phyloP scores from a whole-genome alignment of 345 rosid species.

The Salix exigua region DNA sequence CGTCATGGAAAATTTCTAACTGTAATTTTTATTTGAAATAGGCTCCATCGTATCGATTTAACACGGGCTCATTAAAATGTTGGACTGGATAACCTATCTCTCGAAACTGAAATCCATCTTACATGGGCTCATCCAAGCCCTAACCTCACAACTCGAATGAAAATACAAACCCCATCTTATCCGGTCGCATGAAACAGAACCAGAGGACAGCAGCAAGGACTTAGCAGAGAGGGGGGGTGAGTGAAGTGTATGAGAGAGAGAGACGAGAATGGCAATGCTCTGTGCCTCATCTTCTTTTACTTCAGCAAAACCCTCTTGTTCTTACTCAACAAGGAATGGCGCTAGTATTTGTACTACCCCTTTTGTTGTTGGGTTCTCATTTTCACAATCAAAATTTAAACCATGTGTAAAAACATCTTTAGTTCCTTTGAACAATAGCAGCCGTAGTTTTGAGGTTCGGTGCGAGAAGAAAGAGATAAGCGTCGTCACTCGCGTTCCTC shows the following conservation, averaged over 20 bases:
- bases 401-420: background rate
- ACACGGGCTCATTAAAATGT: too few species aligned
- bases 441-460: slow-evolving; percentile 11
- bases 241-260: background rate
- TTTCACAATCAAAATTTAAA: background rate
- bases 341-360: background rate
- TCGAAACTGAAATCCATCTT: background rate
- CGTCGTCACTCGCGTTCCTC: slow-evolving; percentile 14
- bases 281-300: background rate
- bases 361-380: background rate
- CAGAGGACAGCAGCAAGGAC: background rate
- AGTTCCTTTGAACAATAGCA: background rate
- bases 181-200: background rate
- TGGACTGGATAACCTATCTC: background rate
- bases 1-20: too few species aligned
- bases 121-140: background rate
- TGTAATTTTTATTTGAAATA: too few species aligned
- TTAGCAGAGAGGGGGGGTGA: background rate
- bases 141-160: too few species aligned
- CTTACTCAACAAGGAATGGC: background rate
- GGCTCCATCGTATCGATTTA: too few species aligned
- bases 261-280: slow-evolving; percentile 5
- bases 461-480: slow-evolving; percentile 10
- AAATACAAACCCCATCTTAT: background rate
- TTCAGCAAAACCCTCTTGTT: background rate